Conservation (phyloP, 139 green algal species). For the Chlamydomonas incerta region DNA sequence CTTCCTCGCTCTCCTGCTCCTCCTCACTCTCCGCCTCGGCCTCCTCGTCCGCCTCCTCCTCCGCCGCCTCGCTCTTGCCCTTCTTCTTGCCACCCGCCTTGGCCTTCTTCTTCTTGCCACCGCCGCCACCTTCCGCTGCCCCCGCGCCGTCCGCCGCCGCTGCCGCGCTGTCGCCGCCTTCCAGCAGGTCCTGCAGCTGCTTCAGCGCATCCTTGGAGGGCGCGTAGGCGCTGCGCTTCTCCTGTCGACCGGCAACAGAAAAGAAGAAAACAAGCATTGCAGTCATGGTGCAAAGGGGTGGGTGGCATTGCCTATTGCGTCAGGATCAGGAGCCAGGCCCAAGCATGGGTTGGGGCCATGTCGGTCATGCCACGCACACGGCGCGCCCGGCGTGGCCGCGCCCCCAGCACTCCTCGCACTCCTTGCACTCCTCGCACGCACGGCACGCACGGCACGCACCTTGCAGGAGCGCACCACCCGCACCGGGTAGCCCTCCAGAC, state of each 20-base stretch:
- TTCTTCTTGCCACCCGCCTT: neutral
- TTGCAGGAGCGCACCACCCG: conserved; percentile 89
- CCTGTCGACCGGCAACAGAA: conserved; percentile 65
- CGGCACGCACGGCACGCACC: neutral
- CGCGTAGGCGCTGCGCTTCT: conserved; percentile 94
- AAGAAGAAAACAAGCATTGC: neutral
- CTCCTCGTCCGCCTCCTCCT: neutral
- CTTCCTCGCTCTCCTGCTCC: neutral
- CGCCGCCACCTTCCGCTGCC: too few species aligned
- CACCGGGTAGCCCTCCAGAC: conserved; percentile 87
- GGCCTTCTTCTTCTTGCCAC: neutral
- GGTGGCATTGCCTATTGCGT: neutral
- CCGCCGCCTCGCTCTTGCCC: neutral
- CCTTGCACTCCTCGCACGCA: neutral
- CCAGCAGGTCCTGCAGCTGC: neutral
- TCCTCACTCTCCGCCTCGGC: neutral
- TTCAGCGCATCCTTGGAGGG: conserved; percentile 65
- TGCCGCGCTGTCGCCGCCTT: neutral
- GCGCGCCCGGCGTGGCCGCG: neutral
- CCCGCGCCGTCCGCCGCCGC: too few species aligned
- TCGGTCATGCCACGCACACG: too few species aligned
- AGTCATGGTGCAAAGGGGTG: neutral
- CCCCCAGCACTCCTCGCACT: neutral
- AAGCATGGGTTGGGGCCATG: too few species aligned
- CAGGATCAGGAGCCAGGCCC: too few species aligned